Evolutionary conservation across 179 eudicot species (phyloP), one percentile per base, ranked within the genome.

Genomic region (Silene noctiflora): DNA sequence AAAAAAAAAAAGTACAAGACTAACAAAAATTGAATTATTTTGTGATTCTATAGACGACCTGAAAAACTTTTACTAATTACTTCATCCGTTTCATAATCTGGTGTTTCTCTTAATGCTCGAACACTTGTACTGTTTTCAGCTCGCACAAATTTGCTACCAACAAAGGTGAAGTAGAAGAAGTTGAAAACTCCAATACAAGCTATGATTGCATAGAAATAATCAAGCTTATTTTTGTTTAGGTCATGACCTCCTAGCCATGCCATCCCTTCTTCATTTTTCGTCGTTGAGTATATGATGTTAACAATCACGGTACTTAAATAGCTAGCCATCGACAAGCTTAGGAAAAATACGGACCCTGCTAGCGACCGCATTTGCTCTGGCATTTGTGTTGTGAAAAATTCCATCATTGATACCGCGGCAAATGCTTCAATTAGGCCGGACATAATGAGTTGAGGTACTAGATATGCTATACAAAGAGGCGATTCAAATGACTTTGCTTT

Each of bases 201-300:
- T 39, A 91, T 70, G 0, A 89, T 84, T 55, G 44, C 83, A 79
- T 85, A 91, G 67, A 81, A 91, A 56, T 85, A 83, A 0, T 91
- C 97, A 11, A 91, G 88, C 79, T 71, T 80, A 31, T 85, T 83
- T 48, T 72, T 61, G 65, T 91, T 91, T 1, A 91, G 90, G 48
- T 91, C 95, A 68, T 77, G 90, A 6, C 95, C 97, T 1, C 95
- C 95, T 67, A 92, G 72, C 93, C 97, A 90, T 19, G 87, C 82
- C 3, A 46, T 7, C 7, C 76, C 80, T 17, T 86, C 83, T 0
- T 77, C 39, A n/a, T 20, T 16, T 71, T 65, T 51, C 0, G 87
- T 90, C 16, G 79, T 44, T 0, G 12, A 58, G 33, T 84, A 82
- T 20, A 92, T 85, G 2, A 90, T 46, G 31, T 87, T 90, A 7